Evolutionary conservation across 306 rosid genomes (phyloP).

Genomic region (Cucumis hystrix): DNA sequence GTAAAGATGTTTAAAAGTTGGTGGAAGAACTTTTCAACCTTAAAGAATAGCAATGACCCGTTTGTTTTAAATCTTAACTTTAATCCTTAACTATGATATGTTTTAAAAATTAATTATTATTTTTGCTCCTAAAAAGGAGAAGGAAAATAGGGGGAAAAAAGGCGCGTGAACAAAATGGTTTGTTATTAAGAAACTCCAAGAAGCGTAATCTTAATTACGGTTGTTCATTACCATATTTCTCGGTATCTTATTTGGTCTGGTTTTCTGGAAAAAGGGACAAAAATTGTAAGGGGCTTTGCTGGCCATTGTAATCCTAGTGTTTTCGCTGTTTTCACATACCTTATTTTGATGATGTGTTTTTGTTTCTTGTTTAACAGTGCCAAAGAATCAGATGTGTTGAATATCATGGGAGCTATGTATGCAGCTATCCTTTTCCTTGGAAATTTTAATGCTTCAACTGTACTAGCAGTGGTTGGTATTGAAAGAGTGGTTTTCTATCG

Average conservation of each 20-base stretch:
- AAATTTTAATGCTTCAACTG: slow-evolving; percentile 18
- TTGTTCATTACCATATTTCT: slow-evolving; percentile 24
- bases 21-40: too few relatives aligned
- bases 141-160: too few relatives aligned
- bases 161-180: too few relatives aligned
- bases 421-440: slow-evolving; percentile 33
- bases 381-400: slow-evolving; percentile 24
- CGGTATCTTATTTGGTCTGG: slow-evolving; percentile 22
- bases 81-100: too few relatives aligned
- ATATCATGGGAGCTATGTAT: slow-evolving; percentile 32
- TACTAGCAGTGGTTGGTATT: slow-evolving; percentile 22
- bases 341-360: background rate
- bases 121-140: too few relatives aligned
- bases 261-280: slow-evolving; percentile 36
- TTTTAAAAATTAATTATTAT: too few relatives aligned
- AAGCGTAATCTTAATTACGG: too few relatives aligned
- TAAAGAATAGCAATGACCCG: too few relatives aligned
- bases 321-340: background rate
- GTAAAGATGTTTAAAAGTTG: too few relatives aligned
- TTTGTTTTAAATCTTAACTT: too few relatives aligned
- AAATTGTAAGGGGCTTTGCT: slow-evolving; percentile 14
- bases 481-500: slow-evolving; percentile 37
- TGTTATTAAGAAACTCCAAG: too few relatives aligned
- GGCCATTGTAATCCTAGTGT: background rate
- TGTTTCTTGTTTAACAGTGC: slow-evolving; percentile 10